Base-by-base conservation (phyloP, 768 basidiomycete species). In the Trametes meyenii region DNA sequence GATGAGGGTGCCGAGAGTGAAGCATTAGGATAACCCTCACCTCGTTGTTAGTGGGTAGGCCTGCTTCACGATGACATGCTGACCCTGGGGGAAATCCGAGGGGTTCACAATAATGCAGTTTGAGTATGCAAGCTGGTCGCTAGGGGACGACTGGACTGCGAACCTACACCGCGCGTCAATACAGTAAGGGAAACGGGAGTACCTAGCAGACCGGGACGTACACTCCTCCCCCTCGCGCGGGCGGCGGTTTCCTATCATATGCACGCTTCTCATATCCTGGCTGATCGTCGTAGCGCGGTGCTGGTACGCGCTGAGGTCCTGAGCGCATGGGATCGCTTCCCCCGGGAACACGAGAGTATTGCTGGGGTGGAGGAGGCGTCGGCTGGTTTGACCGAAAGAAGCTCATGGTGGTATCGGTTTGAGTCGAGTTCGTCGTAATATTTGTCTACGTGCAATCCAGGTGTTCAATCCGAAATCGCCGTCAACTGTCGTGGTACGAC, bases 91-190 rank as follows among this genome's bases (percentile, higher is more conserved):
- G 69, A 96, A 96, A 74, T 97, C 94, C 5, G 79, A 76, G 1
- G 89, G 85, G 72, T 91, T 79, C 29, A 93, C 92, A 45, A 96
- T 84, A 16, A 96, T 71, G 66, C 92, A 87, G 72, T 96, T 96
- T 17, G 85, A 82, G 60, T 94, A 78, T 0, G 94, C 94, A 24
- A 94, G 81, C 13, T 26, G 21, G 17, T 76, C 72, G 64, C 54
- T 75, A 0, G 74, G 73, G 21, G 54, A 33, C 21, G 64, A 33
- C 24, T 65, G 65, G 1, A 75, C 73, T 1, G 58, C 35, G 52
- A 69, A 74, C 0, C 73, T 75, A 38, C 11, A n/a, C 23, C 8
- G 13, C 33, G 38, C 23, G 4, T 26, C 11, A 33, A 19, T 3
- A 17, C 16, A 8, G 14, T 54, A 3, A 58, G 40, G 45, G 11